Evolutionary conservation across 805 yeast genomes (phyloP).

Genomic region (Lipomyces chichibuensis): DNA sequence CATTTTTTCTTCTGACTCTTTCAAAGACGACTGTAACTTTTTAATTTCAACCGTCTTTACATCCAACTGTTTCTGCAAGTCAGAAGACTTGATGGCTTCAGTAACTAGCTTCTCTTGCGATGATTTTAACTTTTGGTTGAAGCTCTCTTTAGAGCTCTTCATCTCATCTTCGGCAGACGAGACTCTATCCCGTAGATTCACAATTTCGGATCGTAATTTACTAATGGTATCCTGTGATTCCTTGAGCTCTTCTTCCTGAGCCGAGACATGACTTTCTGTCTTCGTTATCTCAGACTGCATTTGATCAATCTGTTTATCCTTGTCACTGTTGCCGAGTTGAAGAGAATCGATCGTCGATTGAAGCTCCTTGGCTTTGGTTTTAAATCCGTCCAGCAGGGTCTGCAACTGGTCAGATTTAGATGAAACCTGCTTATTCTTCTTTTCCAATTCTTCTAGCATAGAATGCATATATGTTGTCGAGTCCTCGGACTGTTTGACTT

Average conservation of each 20-base stretch:
- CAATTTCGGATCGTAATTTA: slow-evolving; percentile 2
- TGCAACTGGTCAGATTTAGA: slow-evolving; percentile 12
- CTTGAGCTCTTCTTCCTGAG: slow-evolving; percentile 10
- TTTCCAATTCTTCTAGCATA: slow-evolving; percentile 32
- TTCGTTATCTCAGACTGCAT: slow-evolving; percentile 1
- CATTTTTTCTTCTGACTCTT: slow-evolving; percentile 47
- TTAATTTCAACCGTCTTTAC: slow-evolving; percentile 39
- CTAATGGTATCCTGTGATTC: slow-evolving; percentile 10
- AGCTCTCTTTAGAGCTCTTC: neutral
- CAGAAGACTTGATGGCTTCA: slow-evolving; percentile 14
- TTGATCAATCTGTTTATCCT: slow-evolving; percentile 36
- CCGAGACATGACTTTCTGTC: slow-evolving; percentile 2
- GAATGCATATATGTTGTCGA: slow-evolving; percentile 32
- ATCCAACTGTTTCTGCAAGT: slow-evolving; percentile 52
- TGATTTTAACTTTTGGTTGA: neutral
- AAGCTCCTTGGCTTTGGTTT: slow-evolving; percentile 38
- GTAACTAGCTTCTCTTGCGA: neutral
- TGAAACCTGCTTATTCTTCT: slow-evolving; percentile 19
- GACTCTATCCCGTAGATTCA: neutral
- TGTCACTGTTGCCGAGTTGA: slow-evolving; percentile 30
- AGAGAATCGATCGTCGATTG: slow-evolving; percentile 45
- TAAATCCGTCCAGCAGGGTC: slow-evolving; percentile 36
- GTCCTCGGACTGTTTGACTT: slow-evolving; percentile 33
- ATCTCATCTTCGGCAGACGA: neutral
- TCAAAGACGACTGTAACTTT: slow-evolving; percentile 10